A percentile compares a stretch with the other conserved stretches of the same genome.
phyloP scores from a whole-genome alignment of 345 rosid species.

The Passiflora organensis region DNA sequence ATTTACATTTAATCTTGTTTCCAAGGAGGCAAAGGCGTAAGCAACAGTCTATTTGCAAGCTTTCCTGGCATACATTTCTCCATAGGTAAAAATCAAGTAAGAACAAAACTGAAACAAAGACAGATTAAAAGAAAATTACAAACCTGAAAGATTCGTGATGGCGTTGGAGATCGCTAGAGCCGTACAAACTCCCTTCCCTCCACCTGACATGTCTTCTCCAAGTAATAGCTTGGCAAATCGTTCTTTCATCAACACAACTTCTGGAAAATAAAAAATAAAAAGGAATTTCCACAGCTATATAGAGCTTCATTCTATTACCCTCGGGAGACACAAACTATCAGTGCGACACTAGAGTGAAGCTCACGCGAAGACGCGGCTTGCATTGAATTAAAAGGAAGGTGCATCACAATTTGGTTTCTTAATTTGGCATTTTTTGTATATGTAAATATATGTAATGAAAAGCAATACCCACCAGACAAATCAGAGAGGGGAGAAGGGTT shows the following conservation, averaged over 20 bases:
- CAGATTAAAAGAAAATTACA: neutral
- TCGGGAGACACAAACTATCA: too few species aligned
- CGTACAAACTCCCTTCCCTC: conserved; percentile 41
- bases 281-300: neutral
- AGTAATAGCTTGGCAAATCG: conserved; percentile 47
- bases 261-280: conserved; percentile 22
- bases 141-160: conserved; percentile 34
- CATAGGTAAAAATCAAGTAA: neutral
- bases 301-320: neutral
- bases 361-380: too few species aligned
- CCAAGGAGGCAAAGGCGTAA: neutral
- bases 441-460: too few species aligned
- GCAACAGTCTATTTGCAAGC: neutral
- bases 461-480: neutral
- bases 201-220: conserved; percentile 65
- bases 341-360: too few species aligned
- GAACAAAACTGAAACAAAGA: neutral
- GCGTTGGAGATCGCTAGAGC: conserved; percentile 47
- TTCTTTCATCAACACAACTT: conserved; percentile 42
- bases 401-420: too few species aligned
- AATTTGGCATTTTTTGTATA: too few species aligned
- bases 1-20: neutral
- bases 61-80: too few species aligned
- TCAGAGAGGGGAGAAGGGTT: neutral
- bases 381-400: too few species aligned